Evolutionary conservation across 2,329 filamentous ascomycete species (phyloP).

Genomic region (Claviceps paspali): DNA sequence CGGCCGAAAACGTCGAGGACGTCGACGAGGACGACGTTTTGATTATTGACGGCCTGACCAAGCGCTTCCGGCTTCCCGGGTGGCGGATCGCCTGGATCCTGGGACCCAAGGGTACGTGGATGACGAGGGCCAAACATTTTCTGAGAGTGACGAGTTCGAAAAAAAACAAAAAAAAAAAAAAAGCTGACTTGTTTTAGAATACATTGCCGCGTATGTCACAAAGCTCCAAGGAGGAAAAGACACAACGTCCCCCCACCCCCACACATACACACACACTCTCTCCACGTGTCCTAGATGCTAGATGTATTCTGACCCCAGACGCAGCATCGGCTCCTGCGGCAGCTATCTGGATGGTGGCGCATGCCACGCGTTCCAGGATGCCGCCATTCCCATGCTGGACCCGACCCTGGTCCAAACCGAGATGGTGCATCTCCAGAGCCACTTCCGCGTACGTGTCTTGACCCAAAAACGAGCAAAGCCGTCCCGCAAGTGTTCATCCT

Average conservation of each 20-base stretch:
- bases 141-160: no score
- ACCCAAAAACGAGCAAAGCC: background rate
- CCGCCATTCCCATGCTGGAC: conserved; percentile 84
- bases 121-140: background rate
- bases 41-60: conserved; percentile 89
- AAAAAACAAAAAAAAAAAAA: no score
- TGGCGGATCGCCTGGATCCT: conserved; percentile 97
- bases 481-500: background rate
- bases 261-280: no score
- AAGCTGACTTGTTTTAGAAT: conserved; percentile 37
- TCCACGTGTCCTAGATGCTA: no score
- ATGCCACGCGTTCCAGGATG: conserved; percentile 91
- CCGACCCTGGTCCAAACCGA: conserved; percentile 64
- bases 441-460: conserved; percentile 52
- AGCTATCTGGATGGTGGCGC: conserved; percentile 90
- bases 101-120: conserved; percentile 54
- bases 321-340: conserved; percentile 68
- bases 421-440: conserved; percentile 76
- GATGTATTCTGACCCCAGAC: no score
- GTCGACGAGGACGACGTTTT: conserved; percentile 84
- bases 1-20: conserved; percentile 79
- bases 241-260: no score
- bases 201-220: conserved; percentile 69
- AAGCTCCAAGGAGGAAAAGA: no score
- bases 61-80: conserved; percentile 88